Evolutionary conservation across 352 stramenopile species (phyloP).

Genomic region (Phytophthora podocarpi): DNA sequence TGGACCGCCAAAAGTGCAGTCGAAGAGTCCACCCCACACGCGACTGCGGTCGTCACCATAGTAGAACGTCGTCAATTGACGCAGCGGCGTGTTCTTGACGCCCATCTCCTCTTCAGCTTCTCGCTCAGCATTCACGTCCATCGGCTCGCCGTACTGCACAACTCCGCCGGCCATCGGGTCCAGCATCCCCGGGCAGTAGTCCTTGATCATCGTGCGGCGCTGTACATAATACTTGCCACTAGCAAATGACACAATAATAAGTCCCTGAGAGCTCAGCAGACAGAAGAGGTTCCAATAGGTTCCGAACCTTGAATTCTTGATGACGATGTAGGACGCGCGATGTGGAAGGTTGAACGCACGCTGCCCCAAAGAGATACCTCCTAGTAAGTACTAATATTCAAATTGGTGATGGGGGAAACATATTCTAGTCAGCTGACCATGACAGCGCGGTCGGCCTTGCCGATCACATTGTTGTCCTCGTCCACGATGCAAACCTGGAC

Average conservation of each 20-base stretch:
- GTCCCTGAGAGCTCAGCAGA: no score
- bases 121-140: conserved; percentile 66
- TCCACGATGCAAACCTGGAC: conserved; percentile 86
- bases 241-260: no score
- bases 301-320: conserved; percentile 77
- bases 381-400: no score
- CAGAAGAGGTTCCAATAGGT: no score
- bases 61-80: conserved; percentile 66
- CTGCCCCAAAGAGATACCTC: no score
- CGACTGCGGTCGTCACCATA: conserved; percentile 63
- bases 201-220: conserved; percentile 86
- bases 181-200: conserved; percentile 87
- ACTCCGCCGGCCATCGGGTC: conserved; percentile 86
- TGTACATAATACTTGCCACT: conserved; percentile 88
- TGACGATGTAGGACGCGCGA: conserved; percentile 88
- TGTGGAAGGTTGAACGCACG: conserved; percentile 80
- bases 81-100: conserved; percentile 60
- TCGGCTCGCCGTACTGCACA: conserved; percentile 76
- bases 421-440: conserved; percentile 60
- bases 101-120: conserved; percentile 89
- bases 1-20: conserved; percentile 74
- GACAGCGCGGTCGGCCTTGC: conserved; percentile 79
- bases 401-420: no score
- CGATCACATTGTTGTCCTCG: conserved; percentile 79
- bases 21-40: conserved; percentile 82